Evolutionary conservation across 306 rosid species (phyloP), one percentile per base, ranked within the genome.

Genomic region (Cercis canadensis): DNA sequence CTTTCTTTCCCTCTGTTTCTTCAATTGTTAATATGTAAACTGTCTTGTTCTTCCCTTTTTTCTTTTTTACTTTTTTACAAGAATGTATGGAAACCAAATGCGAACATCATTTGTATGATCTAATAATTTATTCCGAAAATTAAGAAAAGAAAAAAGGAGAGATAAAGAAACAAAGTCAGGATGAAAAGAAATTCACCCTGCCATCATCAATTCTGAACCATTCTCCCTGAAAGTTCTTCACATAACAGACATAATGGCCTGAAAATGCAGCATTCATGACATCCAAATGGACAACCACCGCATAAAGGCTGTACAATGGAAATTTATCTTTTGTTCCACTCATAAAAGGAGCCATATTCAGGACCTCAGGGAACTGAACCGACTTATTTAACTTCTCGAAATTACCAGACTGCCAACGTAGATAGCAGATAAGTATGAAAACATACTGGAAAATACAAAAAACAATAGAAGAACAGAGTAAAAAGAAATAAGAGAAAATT

Each of bases 201-300:
- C 91, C 85, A 83, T 90, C 96, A 50, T 90, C 86, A 69, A 81
- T 80, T 73, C 75, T 82, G 81, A 84, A 90, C 93, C 96, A 90
- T 62, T 87, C 78, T 73, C 82, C 86, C 31, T 17, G 87, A 34
- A 66, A 58, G 64, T 84, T 87, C 88, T 83, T 85, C 73, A 90
- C 89, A 75, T 90, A 77, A 37, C 83, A 82, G 13, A 82, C 76
- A 53, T 77, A 82, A 65, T 82, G 86, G 56, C 82, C 86, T 0
- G 86, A 82, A 77, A 40, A 68, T 1, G 86, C 54, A 69, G 86
- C 83, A 69, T 73, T 74, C 83, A 56, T 73, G 18, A 56, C 43
- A 74, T 90, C 87, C 93, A 90, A 80, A 78, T 90, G 96, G 69
- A 90, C 96, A 63, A 90, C 91, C 78, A 87, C 93, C 0, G 89